Base-by-base conservation (phyloP, 2,329 filamentous ascomycete genomes). In the Diaporthe eres region DNA sequence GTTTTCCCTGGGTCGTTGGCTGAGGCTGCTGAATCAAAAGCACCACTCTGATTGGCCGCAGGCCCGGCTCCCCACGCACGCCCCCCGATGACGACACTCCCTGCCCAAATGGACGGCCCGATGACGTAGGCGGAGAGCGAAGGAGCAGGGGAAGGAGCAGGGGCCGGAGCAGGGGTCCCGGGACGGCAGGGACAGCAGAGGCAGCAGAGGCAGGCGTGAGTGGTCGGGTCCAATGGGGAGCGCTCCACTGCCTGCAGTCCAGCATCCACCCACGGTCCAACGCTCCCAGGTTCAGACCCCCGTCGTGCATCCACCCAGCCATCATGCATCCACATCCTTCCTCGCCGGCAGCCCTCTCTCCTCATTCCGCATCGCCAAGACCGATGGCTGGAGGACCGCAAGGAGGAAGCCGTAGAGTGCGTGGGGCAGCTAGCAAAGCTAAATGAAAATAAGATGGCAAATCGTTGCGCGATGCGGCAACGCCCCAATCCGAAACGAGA, bases 401-500 rank as follows among this genome's bases (percentile, higher is more conserved):
- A 55, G 39, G 53, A 49, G 58, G 44, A n/a, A 57, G 51, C 42
- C 42, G 51, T 71, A 34, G 25, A 60, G 42, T 42, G 44, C 53
- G 57, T 60, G 42, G 67, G 42, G 58, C 49, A 44, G 34, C 55
- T 71, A 39, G 10, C 17, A 65, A 61, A 72, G 71, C 61, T 70
- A 67, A 68, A 74, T 68, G 60, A 63, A 55, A 68, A 74, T 74
- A 74, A 70, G 74, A 55, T 60, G n/a, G 71, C 74, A 71, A 76
- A 76, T 76, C 74, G 34, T 71, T 76, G 63, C 74, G 57, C 61
- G 53, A 65, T 74, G 58, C 51, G 71, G 74, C 61, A 74, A 68
- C 31, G 47, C 22, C 71, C 55, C 55, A 70, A 44, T 70, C 57
- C 71, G 63, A 72, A 73, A 42, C 47, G 49, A 60, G 44, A 68